Evolutionary conservation across 495 filamentous ascomycete genomes (phyloP), one percentile per base, ranked within the genome.

Genomic region (Penicillium maclennaniae): DNA sequence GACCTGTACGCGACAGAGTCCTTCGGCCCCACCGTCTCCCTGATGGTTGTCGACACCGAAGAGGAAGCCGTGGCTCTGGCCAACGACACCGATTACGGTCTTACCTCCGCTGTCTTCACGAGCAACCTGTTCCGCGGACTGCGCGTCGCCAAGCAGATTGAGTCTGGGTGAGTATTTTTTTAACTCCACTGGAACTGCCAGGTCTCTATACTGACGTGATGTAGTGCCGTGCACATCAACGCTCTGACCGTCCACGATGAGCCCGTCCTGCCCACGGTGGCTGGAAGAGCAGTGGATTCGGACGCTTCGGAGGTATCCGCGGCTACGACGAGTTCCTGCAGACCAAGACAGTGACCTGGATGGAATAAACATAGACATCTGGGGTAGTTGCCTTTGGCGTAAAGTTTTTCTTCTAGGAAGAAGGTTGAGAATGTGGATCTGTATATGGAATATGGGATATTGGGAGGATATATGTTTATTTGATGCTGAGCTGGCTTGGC

Each of bases 231-330:
- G 25, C 91, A 96, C 66, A 92, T 96, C 63, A 97, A 97, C 66
- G 78, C 74, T 31, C 84, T 91, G 81, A 89, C 84, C 3, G 78
- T 96, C 1, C 90, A 96, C 62, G 92, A 97, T 55, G 91, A 95
- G 71, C 69, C 82, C 12, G 74, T 73, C 17, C 63, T 95, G 50
- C 89, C 91, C 90, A 95, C 69, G 91, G 92, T 21, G 92, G 91
- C 26, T 83, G 82, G 61, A 97, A 97, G 80, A 81, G 81, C 47
- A 91, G 86, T 59, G 92, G 92, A 9, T 92, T 82, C 65, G 92
- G 91, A n/a, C 71, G 83, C 2, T 85, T 85, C 67, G 81, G 79
- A 54, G 80, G 70, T 10, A 59, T 68, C 27, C 67, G 68, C 46
- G 83, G 79, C 4, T 71, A 82, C 42, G 76, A 87, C 25, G 92